Percentiles rank a stretch among this genome's conserved stretches.
These are phyloP conservation scores for Epichloe coenophiala DNA, from an alignment of 2,329 filamentous ascomycete genomes.

Conservation along the genomic window DNA sequence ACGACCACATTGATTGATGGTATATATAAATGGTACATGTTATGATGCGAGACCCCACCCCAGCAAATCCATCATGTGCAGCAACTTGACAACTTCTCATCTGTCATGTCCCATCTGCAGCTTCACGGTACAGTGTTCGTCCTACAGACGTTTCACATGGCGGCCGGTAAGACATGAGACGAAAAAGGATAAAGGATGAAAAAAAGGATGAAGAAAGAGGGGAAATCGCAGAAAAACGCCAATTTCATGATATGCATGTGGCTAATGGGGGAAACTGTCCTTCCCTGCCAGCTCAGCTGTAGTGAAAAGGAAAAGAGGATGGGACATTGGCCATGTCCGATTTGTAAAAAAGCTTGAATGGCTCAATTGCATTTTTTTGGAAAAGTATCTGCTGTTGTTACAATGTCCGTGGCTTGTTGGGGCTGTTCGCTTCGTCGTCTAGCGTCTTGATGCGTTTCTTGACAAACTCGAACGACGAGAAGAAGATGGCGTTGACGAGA, in stretches of 20 bases:
- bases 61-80: neutral
- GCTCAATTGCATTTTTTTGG: neutral
- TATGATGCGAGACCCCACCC: neutral
- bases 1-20: neutral
- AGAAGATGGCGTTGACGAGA: conserved; percentile 79
- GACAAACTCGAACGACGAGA: conserved; percentile 73
- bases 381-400: conserved; percentile 4
- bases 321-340: neutral
- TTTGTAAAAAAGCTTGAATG: too few relatives aligned
- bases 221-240: conserved; percentile 2
- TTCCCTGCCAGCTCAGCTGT: neutral
- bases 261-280: neutral
- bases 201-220: neutral
- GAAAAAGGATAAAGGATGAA: neutral
- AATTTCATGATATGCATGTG: conserved; percentile 3
- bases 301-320: neutral
- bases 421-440: conserved; percentile 24
- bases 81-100: neutral
- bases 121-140: too few relatives aligned
- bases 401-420: conserved; percentile 5
- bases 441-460: conserved; percentile 49
- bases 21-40: neutral
- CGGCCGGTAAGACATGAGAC: neutral
- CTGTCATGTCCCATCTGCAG: too few relatives aligned
- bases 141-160: too few relatives aligned